Percentiles rank a stretch among this genome's conserved stretches.
These are phyloP conservation scores for Paraurostyla sp. DNA, from an alignment of 73 alveolate genomes.

Conservation along the genomic window DNA sequence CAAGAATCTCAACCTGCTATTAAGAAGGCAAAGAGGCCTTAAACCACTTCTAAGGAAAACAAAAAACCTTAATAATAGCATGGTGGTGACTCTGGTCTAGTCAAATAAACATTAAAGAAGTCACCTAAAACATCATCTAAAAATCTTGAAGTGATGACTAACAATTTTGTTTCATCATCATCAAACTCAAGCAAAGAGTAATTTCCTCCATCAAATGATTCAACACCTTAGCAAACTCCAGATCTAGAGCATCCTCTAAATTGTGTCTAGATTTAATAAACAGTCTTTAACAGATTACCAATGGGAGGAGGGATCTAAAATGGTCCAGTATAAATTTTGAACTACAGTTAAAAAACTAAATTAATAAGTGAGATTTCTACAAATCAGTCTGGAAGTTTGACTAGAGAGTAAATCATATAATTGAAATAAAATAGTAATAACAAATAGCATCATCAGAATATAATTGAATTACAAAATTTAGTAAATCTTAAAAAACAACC, in stretches of 20 bases:
- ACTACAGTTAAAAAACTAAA: slow-evolving; percentile 25
- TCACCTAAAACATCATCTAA: no score
- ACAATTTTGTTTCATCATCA: no score
- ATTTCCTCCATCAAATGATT: neutral
- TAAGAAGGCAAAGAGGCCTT: neutral
- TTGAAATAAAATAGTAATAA: neutral
- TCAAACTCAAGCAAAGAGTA: neutral
- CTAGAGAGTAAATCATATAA: slow-evolving; percentile 31
- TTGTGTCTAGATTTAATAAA: neutral
- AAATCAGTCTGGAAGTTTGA: neutral
- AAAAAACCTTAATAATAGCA: no score
- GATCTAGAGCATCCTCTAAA: slow-evolving; percentile 33
- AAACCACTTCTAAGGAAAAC: slow-evolving; percentile 11
- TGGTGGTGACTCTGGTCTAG: no score
- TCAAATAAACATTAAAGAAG: no score
- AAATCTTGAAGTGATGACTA: no score
- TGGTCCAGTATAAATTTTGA: slow-evolving; percentile 18
- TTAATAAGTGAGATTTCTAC: slow-evolving; percentile 20
- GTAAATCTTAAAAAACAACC: neutral
- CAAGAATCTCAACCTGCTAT: neutral
- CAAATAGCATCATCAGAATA: neutral
- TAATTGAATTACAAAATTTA: neutral
- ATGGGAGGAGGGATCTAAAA: neutral
- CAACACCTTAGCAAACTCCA: slow-evolving; percentile 31
- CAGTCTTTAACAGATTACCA: neutral